Conservation (phyloP, 1,284 basidiomycete genomes). For the Schizophyllum amplum region DNA sequence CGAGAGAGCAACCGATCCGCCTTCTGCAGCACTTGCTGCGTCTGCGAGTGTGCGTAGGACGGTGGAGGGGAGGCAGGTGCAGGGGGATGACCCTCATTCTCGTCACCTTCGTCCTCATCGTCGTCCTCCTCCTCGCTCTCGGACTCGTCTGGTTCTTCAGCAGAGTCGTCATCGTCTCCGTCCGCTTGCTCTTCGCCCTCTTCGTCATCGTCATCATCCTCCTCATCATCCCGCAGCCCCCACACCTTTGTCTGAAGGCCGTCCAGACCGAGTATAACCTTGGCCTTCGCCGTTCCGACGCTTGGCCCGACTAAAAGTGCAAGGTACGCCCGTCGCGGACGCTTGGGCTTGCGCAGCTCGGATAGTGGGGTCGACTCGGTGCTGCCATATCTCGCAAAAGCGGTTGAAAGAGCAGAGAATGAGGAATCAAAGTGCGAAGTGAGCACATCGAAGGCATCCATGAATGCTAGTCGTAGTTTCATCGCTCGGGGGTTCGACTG, state of each 20-base stretch:
- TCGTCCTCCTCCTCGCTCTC: constrained; percentile 19
- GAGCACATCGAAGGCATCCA: constrained; percentile 60
- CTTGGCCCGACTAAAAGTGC: constrained; percentile 59
- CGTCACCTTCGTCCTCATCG: constrained; percentile 42
- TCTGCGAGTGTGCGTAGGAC: neutral
- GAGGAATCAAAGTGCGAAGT: constrained; percentile 65
- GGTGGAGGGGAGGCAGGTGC: neutral
- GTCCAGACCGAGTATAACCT: constrained; percentile 54
- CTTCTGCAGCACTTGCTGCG: constrained; percentile 1
- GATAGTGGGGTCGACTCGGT: neutral
- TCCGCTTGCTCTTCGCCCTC: constrained; percentile 19
- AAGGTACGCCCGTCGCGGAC: constrained; percentile 34
- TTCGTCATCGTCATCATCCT: constrained; percentile 17
- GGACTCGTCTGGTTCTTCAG: constrained; percentile 10
- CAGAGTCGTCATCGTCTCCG: constrained; percentile 9
- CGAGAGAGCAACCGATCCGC: constrained; percentile 11
- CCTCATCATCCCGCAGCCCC: constrained; percentile 34
- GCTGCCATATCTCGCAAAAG: constrained; percentile 34
- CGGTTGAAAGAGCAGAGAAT: constrained; percentile 59
- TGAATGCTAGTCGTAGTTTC: constrained; percentile 51
- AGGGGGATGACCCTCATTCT: neutral
- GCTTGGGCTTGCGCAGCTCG: neutral
- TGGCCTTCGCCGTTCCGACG: constrained; percentile 45
- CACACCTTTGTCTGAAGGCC: constrained; percentile 51
- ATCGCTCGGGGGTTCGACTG: constrained; percentile 37